Percentiles rank a stretch among this genome's conserved stretches.
These are phyloP conservation scores for Pterocarpus santalinus DNA, from an alignment of 306 rosid genomes.

Conservation along the genomic window DNA sequence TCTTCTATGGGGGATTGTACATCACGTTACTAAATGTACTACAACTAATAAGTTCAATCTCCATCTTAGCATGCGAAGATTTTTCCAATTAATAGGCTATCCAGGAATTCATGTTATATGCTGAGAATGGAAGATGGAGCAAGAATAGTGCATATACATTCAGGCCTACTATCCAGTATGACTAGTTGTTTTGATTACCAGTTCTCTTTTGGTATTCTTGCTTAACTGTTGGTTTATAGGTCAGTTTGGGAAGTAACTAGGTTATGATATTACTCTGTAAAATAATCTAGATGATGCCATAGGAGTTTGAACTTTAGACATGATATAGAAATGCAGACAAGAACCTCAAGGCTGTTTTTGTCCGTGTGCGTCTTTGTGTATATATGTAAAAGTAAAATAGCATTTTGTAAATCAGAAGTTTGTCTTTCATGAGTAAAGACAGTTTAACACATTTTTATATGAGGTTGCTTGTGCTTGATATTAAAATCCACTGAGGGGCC, in stretches of 20 bases:
- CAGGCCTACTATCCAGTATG: not conserved
- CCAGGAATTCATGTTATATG: slow-evolving; percentile 7
- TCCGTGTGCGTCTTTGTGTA: no score
- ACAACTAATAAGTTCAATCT: slow-evolving; percentile 33
- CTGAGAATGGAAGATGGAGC: not conserved
- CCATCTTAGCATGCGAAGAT: not conserved
- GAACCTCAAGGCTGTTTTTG: no score
- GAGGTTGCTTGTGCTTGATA: slow-evolving; percentile 38
- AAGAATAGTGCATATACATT: slow-evolving; percentile 5
- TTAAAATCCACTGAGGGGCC: slow-evolving; percentile 18
- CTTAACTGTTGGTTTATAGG: no score
- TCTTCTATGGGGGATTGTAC: not conserved
- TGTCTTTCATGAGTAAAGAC: slow-evolving; percentile 26
- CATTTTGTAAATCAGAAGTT: not conserved
- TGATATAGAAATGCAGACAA: no score
- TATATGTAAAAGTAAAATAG: no score
- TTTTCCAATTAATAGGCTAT: not conserved
- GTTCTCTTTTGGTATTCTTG: not conserved
- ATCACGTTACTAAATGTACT: slow-evolving; percentile 22
- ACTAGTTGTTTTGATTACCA: not conserved
- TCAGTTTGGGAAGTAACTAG: no score
- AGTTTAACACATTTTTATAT: not conserved
- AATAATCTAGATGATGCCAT: no score
- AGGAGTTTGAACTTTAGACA: no score
- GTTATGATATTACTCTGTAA: no score